These are phyloP conservation scores for Lyophyllum semitale DNA, from an alignment of 768 basidiomycete species.

Conservation along the genomic window DNA sequence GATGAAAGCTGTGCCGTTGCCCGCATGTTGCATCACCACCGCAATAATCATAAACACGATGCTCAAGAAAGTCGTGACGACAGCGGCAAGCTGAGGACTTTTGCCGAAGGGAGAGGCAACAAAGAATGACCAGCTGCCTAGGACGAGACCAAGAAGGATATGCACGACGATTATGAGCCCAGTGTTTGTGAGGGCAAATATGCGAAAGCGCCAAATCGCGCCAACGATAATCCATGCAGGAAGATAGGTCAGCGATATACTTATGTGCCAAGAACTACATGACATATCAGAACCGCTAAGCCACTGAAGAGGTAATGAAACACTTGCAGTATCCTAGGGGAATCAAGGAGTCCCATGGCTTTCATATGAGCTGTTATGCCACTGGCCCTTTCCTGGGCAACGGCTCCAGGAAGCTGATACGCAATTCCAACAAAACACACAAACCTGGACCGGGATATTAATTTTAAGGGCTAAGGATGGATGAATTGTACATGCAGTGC, in stretches of 20 bases:
- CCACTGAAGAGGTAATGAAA: background rate
- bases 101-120: conserved; percentile 70
- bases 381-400: conserved; percentile 65
- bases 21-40: conserved; percentile 47
- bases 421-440: conserved; percentile 72
- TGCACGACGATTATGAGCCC: conserved; percentile 66
- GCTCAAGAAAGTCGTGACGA: conserved; percentile 63
- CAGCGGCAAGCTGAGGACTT: conserved; percentile 71
- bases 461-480: background rate
- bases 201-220: conserved; percentile 63
- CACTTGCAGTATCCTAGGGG: conserved; percentile 61
- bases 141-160: conserved; percentile 63
- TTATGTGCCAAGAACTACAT: conserved; percentile 63
- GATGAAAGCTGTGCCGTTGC: conserved; percentile 52
- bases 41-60: conserved; percentile 71
- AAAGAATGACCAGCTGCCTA: conserved; percentile 76
- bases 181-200: conserved; percentile 63
- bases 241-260: conserved; percentile 66
- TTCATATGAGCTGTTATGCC: conserved; percentile 72
- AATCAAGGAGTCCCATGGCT: conserved; percentile 77
- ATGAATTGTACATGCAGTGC: conserved; percentile 50
- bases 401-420: conserved; percentile 76
- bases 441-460: conserved; percentile 43
- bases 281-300: background rate
- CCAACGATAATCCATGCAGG: conserved; percentile 76